A percentile compares a stretch with the other conserved stretches of the same genome.
Conservation (phyloP, 441 rosid genomes). For the Omphalea diandra region DNA sequence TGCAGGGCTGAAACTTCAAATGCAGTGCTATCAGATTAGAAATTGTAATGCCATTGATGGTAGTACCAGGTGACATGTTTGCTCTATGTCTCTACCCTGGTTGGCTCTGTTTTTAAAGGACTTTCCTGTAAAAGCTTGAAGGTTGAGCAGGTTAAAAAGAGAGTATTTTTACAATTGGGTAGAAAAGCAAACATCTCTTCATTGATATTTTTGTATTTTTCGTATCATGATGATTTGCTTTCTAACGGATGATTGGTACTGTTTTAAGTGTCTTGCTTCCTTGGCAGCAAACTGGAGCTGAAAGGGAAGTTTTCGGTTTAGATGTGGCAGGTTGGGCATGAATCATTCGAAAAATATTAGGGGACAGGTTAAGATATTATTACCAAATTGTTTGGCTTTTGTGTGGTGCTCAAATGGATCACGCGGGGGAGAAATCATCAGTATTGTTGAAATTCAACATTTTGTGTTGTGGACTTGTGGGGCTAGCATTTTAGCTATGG, state of each 20-base stretch:
- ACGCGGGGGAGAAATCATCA: background rate
- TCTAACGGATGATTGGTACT: background rate
- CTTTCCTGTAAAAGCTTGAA: background rate
- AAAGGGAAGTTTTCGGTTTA: background rate
- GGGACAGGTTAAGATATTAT: background rate
- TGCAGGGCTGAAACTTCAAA: slow-evolving; percentile 43
- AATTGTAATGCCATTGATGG: background rate
- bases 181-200: background rate
- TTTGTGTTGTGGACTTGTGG: background rate
- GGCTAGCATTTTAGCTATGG: background rate
- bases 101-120: background rate
- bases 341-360: background rate
- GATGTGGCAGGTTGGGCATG: background rate
- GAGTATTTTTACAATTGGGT: background rate
- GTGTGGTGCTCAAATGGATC: too few species aligned
- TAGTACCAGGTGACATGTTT: background rate
- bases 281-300: too few species aligned
- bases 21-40: background rate
- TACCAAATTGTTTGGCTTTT: background rate
- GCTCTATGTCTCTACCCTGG: background rate
- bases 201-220: background rate
- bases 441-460: background rate
- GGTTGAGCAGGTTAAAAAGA: background rate
- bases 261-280: too few species aligned
- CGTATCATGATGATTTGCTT: background rate